phyloP scores from a whole-genome alignment of 2,329 filamentous ascomycete species.

The Ascochyta clinopodiicola region DNA sequence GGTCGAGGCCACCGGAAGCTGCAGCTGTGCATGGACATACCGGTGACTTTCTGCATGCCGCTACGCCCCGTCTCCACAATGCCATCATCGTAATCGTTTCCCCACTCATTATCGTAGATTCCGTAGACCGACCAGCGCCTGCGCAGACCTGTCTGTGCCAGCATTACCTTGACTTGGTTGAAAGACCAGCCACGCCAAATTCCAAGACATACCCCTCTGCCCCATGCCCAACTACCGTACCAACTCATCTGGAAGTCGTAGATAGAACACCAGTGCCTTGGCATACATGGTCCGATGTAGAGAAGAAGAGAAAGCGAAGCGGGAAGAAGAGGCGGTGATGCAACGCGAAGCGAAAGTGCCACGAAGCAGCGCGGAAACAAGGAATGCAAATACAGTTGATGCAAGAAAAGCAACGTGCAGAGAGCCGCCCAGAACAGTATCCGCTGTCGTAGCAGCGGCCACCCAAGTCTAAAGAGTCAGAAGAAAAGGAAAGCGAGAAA shows the following conservation, averaged over 20 bases:
- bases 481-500: slow-evolving; percentile 19
- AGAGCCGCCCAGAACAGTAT: slow-evolving; percentile 18
- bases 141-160: slow-evolving; percentile 32
- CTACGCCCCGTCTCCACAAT: slow-evolving; percentile 18
- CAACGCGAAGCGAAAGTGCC: slow-evolving; percentile 11
- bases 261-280: slow-evolving; percentile 27
- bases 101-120: slow-evolving; percentile 36
- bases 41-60: slow-evolving; percentile 28
- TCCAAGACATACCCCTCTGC: slow-evolving; percentile 15
- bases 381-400: slow-evolving; percentile 19
- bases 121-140: slow-evolving; percentile 37
- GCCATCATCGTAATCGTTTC: slow-evolving; percentile 27
- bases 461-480: slow-evolving; percentile 18
- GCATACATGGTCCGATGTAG: slow-evolving; percentile 20
- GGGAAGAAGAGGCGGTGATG: slow-evolving; percentile 24
- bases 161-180: slow-evolving; percentile 32
- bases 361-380: slow-evolving; percentile 2
- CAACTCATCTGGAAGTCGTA: slow-evolving; percentile 14
- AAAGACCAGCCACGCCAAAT: slow-evolving; percentile 35
- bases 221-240: slow-evolving; percentile 19
- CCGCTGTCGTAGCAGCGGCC: slow-evolving; percentile 13
- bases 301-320: slow-evolving; percentile 21
- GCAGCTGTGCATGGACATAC: slow-evolving; percentile 20
- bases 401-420: slow-evolving; percentile 21
- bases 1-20: slow-evolving; percentile 23